phyloP scores from a whole-genome alignment of 805 yeast genomes.

The Wickerhamomyces xylosicus region DNA sequence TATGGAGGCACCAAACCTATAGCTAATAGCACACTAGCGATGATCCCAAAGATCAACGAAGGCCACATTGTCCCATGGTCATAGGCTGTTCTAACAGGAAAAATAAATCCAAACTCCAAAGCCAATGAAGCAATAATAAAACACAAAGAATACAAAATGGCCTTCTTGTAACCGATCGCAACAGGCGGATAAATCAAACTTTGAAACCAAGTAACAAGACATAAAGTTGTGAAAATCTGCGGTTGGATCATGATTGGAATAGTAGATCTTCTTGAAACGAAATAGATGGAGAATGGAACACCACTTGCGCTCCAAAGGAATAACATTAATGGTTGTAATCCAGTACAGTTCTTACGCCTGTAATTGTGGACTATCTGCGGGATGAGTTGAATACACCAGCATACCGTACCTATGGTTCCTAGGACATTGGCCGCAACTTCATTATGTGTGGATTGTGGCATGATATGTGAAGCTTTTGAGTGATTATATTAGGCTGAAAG shows the following conservation, averaged over 20 bases:
- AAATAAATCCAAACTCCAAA: slow-evolving; percentile 57
- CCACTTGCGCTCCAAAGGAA: slow-evolving; percentile 69
- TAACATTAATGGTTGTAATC: slow-evolving; percentile 78
- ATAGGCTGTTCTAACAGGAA: slow-evolving; percentile 55
- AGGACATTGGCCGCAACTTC: slow-evolving; percentile 52
- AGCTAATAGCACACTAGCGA: slow-evolving; percentile 69
- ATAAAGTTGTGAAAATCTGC: slow-evolving; percentile 63
- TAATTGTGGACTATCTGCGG: slow-evolving; percentile 79
- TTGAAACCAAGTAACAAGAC: slow-evolving; percentile 61
- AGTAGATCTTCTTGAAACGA: slow-evolving; percentile 57
- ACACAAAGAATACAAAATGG: slow-evolving; percentile 23
- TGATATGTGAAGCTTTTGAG: too few species aligned
- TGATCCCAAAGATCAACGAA: slow-evolving; percentile 62
- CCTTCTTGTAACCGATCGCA: slow-evolving; percentile 22
- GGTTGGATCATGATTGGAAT: slow-evolving; percentile 84
- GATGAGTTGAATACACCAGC: slow-evolving; percentile 86
- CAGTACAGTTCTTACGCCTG: slow-evolving; percentile 67
- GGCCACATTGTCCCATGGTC: slow-evolving; percentile 61
- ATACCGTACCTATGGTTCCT: slow-evolving; percentile 81
- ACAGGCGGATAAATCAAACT: slow-evolving; percentile 68
- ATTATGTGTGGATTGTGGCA: too few species aligned
- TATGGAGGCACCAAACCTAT: slow-evolving; percentile 84
- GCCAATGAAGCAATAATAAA: slow-evolving; percentile 42
- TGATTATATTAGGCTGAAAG: too few species aligned
- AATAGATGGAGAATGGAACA: slow-evolving; percentile 80